Percentiles rank a stretch among this genome's conserved stretches.
These are phyloP conservation scores for Trichoderma sp. DNA, from an alignment of 2,329 filamentous ascomycete genomes.

Conservation along the genomic window DNA sequence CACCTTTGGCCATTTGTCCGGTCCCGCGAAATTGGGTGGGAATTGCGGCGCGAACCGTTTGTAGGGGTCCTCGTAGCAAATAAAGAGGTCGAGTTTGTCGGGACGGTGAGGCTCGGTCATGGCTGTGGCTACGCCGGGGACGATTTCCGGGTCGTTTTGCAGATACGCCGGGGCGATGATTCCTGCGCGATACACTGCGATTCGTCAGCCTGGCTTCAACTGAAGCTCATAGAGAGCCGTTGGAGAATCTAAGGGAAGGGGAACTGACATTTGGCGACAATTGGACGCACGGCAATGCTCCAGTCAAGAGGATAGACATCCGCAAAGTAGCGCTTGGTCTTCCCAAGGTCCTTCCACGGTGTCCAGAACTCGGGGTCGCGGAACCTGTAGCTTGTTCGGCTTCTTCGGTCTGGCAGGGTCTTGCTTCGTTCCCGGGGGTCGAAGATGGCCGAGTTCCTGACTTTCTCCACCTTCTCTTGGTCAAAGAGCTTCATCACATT, in stretches of 20 bases:
- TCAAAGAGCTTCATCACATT: constrained; percentile 32
- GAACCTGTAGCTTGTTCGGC: constrained; percentile 34
- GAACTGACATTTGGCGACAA: constrained; percentile 33
- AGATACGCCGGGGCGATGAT: constrained; percentile 33
- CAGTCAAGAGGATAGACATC: constrained; percentile 37
- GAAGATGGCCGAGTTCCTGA: constrained; percentile 33
- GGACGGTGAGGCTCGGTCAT: constrained; percentile 36
- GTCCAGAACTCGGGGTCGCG: constrained; percentile 33
- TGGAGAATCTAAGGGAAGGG: background rate
- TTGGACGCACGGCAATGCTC: constrained; percentile 36
- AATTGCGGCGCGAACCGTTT: constrained; percentile 27
- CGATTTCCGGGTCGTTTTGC: constrained; percentile 31
- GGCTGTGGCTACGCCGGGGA: constrained; percentile 33
- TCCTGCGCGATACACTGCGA: constrained; percentile 35
- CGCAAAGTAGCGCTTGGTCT: constrained; percentile 27
- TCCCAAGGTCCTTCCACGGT: constrained; percentile 32
- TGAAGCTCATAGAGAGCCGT: no score
- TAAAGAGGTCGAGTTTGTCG: constrained; percentile 35
- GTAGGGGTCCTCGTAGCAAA: constrained; percentile 36
- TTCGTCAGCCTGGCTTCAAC: constrained; percentile 18
- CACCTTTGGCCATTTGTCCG: constrained; percentile 33
- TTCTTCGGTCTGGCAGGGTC: constrained; percentile 33
- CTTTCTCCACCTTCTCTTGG: constrained; percentile 29
- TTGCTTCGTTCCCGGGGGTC: constrained; percentile 32
- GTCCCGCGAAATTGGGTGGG: constrained; percentile 29